phyloP scores from a whole-genome alignment of 768 basidiomycete genomes.

The Russula dissimulans region DNA sequence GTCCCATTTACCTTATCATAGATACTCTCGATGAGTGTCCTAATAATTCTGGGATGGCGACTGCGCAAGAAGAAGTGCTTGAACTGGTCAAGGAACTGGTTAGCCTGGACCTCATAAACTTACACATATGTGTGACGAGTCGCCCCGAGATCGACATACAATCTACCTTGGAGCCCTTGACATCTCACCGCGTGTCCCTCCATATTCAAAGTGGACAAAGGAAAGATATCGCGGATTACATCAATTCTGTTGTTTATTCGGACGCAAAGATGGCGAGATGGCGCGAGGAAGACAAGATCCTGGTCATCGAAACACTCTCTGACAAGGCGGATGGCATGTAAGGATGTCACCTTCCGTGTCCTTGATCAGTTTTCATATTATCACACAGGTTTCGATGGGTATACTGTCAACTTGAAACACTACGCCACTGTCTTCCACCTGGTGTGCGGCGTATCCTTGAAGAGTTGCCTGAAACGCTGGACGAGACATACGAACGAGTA shows the following conservation, averaged over 20 bases:
- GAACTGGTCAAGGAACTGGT: background rate
- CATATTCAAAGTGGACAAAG: slow-evolving; percentile 1
- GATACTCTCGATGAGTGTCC: background rate
- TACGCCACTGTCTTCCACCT: background rate
- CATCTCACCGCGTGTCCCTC: background rate
- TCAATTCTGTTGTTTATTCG: background rate
- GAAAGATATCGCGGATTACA: background rate
- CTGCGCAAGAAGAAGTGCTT: background rate
- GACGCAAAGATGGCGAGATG: slow-evolving; percentile 3
- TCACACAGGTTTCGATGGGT: too few species aligned
- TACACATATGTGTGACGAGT: background rate
- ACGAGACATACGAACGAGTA: background rate
- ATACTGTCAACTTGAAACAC: too few species aligned
- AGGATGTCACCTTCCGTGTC: too few species aligned
- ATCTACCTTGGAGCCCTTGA: background rate
- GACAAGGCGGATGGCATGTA: background rate
- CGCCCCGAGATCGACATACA: background rate
- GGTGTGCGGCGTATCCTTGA: background rate
- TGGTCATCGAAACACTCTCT: background rate
- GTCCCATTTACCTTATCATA: background rate
- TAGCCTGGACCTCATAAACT: background rate
- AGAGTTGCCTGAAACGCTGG: background rate
- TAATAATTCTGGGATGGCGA: background rate
- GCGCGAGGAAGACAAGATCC: background rate
- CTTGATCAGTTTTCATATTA: too few species aligned